A percentile compares a stretch with the other conserved stretches of the same genome.
Evolutionary conservation across 371 early-diverging fungal species (phyloP).

Genomic region (Zychaea mexicana): DNA sequence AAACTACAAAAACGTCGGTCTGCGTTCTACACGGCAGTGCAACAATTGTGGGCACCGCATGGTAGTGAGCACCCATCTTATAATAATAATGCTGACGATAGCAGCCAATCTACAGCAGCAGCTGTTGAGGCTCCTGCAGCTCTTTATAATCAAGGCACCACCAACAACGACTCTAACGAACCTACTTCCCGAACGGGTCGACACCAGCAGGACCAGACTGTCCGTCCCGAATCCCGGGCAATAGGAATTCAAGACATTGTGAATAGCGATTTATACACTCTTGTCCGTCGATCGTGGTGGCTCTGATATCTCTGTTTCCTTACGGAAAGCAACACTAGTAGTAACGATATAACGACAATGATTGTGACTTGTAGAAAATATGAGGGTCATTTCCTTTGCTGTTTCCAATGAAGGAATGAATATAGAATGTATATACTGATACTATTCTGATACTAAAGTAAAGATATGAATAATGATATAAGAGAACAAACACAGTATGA

Average conservation of each 20-base stretch:
- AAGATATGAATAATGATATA: neutral
- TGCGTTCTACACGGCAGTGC: neutral
- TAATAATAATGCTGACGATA: neutral
- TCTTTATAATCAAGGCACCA: neutral
- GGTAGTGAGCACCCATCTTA: neutral
- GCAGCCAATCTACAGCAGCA: neutral
- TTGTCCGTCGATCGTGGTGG: slow-evolving; percentile 15
- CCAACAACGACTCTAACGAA: neutral
- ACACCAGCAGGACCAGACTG: neutral
- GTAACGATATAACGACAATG: too few relatives aligned
- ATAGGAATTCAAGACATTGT: neutral
- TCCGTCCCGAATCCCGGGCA: neutral
- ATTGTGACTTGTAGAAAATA: too few relatives aligned
- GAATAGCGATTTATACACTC: slow-evolving; percentile 10
- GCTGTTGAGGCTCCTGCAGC: neutral
- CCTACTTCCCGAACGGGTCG: neutral
- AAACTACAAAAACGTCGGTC: neutral
- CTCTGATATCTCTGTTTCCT: slow-evolving; percentile 10
- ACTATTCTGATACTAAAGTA: neutral
- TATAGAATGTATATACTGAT: too few relatives aligned
- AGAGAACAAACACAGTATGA: neutral
- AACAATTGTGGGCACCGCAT: neutral
- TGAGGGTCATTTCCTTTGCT: too few relatives aligned
- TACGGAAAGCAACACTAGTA: too few relatives aligned
- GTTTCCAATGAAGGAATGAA: neutral